Percentiles rank a stretch among this genome's conserved stretches.
Evolutionary conservation across 441 rosid species (phyloP).

Genomic region (Syzygium malaccense): DNA sequence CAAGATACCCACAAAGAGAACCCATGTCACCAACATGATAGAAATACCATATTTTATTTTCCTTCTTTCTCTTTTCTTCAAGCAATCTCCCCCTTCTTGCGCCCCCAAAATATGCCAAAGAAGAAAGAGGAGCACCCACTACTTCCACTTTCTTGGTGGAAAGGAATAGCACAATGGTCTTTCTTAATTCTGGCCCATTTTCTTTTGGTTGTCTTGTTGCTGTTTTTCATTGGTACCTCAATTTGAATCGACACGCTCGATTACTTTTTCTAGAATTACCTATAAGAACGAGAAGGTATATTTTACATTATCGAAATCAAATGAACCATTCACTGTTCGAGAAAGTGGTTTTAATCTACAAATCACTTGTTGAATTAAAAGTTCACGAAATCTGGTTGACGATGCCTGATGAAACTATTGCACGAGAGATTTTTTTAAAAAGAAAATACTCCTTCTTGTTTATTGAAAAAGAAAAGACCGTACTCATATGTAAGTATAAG

Average conservation of each 20-base stretch:
- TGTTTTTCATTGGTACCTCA: not conserved
- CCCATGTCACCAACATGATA: not conserved
- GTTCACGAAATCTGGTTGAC: not conserved
- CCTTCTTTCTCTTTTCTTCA: not conserved
- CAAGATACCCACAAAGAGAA: not conserved
- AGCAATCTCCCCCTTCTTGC: not conserved
- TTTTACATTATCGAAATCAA: too few relatives aligned
- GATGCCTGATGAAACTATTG: rapidly evolving
- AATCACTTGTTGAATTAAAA: not conserved
- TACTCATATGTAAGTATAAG: not conserved
- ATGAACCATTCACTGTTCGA: too few relatives aligned
- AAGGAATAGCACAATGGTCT: not conserved
- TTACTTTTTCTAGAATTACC: too few relatives aligned
- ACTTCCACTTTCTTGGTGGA: not conserved
- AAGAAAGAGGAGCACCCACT: not conserved
- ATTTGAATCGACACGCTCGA: not conserved
- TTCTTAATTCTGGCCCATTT: not conserved
- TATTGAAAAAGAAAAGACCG: not conserved
- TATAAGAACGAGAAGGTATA: too few relatives aligned
- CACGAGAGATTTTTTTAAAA: not conserved
- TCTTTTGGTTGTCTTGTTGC: not conserved
- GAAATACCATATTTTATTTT: not conserved
- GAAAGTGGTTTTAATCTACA: too few relatives aligned
- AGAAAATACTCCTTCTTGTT: not conserved
- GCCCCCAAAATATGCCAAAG: not conserved